Base-by-base conservation (phyloP, 768 basidiomycete genomes). In the Xanthoconium stramineum region DNA sequence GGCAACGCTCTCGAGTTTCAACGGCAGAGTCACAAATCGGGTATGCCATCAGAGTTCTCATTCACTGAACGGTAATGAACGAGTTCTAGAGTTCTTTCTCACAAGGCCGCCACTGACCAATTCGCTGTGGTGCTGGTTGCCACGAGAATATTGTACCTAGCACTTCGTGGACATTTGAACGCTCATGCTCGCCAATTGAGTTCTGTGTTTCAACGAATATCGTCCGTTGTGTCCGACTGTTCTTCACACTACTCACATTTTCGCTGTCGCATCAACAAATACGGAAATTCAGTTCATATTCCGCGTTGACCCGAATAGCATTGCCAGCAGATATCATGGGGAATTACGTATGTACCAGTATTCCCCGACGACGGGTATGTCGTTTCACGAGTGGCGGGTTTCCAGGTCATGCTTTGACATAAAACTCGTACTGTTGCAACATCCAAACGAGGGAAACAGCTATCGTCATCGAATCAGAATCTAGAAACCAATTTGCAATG, bases 391-490 rank as follows among this genome's bases (percentile, higher is more conserved):
- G 4, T 19, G 14, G 29, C 39, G n/a, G 36, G 19, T 13, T 20
- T 43, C 38, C 19, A 35, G 33, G 5, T 69, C 58, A 77, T 24
- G 58, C 24, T 59, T 72, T 74, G 65, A 94, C 82, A 72, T 95
- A 95, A 71, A 83, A 89, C 47, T 85, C 81, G 66, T 93, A 92
- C 65, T 93, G 88, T 20, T 74, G 74, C 61, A 90, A 74, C 93
- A 95, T 95, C 93, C 93, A 95, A 52, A 87, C 70, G 56, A 94
- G 75, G 1, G 87, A 86, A 3, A 73, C 72, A 4, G 83, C 90
- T 92, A 61, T 50, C 60, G 44, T 59, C 38, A 40, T 47, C 30
- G 10, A 57, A 61, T 58, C 55, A 57, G 57, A 20, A 52, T 50
- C 33, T 39, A 35, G 2, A 30, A 24, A 7, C 19, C 20, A 39